Conservation (phyloP, 768 basidiomycete species). For the Tubosaeta brunneosetosa region DNA sequence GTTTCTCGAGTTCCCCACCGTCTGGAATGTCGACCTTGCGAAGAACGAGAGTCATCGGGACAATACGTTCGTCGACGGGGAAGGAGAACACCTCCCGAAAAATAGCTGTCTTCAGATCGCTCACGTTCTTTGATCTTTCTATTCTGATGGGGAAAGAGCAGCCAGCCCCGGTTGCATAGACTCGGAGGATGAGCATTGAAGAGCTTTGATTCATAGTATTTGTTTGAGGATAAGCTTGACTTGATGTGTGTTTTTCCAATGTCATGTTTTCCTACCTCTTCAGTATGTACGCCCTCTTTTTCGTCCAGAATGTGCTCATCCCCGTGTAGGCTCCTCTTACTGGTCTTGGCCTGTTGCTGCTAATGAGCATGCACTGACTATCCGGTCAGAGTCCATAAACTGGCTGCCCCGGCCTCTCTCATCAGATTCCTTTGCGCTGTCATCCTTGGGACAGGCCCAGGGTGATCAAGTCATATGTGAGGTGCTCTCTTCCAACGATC, state of each 20-base stretch:
- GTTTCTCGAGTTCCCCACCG: too few species aligned
- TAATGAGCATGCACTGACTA: slow-evolving; percentile 34
- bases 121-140: too few species aligned
- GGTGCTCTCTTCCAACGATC: slow-evolving; percentile 58
- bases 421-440: slow-evolving; percentile 2
- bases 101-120: too few species aligned
- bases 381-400: slow-evolving; percentile 22
- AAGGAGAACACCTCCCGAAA: too few species aligned
- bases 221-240: too few species aligned
- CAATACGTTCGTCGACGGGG: too few species aligned
- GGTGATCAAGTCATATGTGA: slow-evolving; percentile 30
- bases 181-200: too few species aligned
- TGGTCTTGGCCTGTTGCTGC: slow-evolving; percentile 59
- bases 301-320: neutral
- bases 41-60: too few species aligned
- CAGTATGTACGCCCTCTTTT: slow-evolving; percentile 7
- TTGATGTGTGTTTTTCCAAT: slow-evolving; percentile 5
- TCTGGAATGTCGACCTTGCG: too few species aligned
- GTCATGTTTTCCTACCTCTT: slow-evolving; percentile 27
- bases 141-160: too few species aligned
- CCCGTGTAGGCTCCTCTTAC: slow-evolving; percentile 49
- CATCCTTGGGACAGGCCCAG: slow-evolving; percentile 5
- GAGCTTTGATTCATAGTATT: too few species aligned
- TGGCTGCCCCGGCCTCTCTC: slow-evolving; percentile 24
- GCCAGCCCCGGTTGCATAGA: too few species aligned